Evolutionary conservation across 768 basidiomycete species (phyloP), one percentile per base, ranked within the genome.

Genomic region (Scleroderma citrinum): DNA sequence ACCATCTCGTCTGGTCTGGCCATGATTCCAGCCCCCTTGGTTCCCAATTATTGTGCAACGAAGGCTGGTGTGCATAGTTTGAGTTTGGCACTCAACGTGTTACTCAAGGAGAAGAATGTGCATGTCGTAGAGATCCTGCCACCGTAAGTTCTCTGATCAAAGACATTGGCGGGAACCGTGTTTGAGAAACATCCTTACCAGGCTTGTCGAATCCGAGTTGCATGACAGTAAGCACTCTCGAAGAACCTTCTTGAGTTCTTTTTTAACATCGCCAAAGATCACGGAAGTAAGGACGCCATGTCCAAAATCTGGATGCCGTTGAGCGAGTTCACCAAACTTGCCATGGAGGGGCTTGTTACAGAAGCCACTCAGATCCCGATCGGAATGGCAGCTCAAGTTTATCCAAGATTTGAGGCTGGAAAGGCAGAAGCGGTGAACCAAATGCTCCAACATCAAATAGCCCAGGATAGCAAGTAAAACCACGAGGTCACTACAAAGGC

Each of bases 21-120:
- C 3, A 69, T 81, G 31, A 48, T 69, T 30, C 78, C 80, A 1
- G 63, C 59, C 1, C 65, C 75, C 1, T 57, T 53, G 29, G 63
- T 80, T 0, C 61, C 72, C 2, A 74, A 76, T 44, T 83, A 84
- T 55, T 76, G 69, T 29, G 80, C 81, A 0, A 73, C 75, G 3
- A 82, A 83, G 59, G 78, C 80, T 5, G 80, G 79, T 2, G 56
- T 82, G 30, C 77, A 76, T 54, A 80, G 74, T 48, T 72, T 80
- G 52, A 67, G 69, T 17, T 60, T 73, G 10, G 76, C 77, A 3
- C 68, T 83, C 14, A 68, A 71, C 43, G 59, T 58, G 1, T 76
- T 80, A 56, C 67, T 82, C 10, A 56, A 69, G 35, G 70, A 68
- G 17, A 78, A 76, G 16, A 73, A 76, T 21, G 69, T 83, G 14